Evolutionary conservation across 2,329 filamentous ascomycete genomes (phyloP), one percentile per base, ranked within the genome.

Genomic region (Tolypocladium amazonense): DNA sequence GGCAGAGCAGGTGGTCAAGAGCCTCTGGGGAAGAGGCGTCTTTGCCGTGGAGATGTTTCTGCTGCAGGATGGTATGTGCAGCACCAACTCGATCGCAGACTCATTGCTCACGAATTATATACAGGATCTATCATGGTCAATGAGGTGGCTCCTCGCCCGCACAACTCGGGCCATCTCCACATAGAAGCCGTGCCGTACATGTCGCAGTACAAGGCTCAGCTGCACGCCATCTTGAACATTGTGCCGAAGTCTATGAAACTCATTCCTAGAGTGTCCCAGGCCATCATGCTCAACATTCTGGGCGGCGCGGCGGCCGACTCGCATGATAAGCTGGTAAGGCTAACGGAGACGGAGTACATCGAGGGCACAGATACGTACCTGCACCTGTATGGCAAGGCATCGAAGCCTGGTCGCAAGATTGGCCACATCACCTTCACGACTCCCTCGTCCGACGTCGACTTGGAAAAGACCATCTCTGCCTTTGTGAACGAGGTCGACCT

Each of bases 11-110:
- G 92, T 94, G 14, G 86, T 97, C 27, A 81, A 83, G 50, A 88
- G 85, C 57, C 88, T 99, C 59, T 86, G 87, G 77, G 94, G 94
- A 57, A 88, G 94, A 63, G 94, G 94, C 64, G 90, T 96, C 38
- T 99, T 97, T 73, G 94, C 93, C 0, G 93, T 97, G 0, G 94
- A 99, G 76, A 90, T 97, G 86, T 99, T 99, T 75, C 75, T 97
- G 4, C 82, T 92, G 14, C 77, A 86, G 56, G 85, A 94, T 67
- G 85, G 85, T 76, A 77, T n/a, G n/a, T 15, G n/a, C 70, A 65
- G 57, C 53, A 27, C 23, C 23, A 27, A 41, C 37, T 61, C 14
- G 50, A 58, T 8, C 37, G 27, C 33, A 20, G 53, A 27, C 54
- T 3, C 18, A 6, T 62, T 58, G 53, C 64, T 62, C 50, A 65